Evolutionary conservation across 2,329 filamentous ascomycete genomes (phyloP).

Genomic region (Pleoardoris graminearum): DNA sequence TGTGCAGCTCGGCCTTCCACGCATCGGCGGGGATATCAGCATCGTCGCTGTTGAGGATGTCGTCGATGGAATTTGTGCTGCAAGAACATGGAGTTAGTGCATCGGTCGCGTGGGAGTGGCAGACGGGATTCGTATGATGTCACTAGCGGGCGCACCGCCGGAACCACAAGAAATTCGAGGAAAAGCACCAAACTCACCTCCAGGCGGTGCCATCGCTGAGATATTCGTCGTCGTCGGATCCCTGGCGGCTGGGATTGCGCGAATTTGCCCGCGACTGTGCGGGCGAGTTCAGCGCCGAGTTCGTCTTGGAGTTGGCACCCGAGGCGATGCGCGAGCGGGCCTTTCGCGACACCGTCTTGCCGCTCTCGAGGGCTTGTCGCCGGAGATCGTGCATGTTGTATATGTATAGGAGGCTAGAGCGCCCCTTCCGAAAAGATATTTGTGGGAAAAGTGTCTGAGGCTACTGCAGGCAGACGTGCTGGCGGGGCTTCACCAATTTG

Average conservation of each 20-base stretch:
- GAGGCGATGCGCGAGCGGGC: slow-evolving; percentile 61
- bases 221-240: slow-evolving; percentile 66
- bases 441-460: slow-evolving; percentile 10
- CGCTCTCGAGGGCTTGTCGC: slow-evolving; percentile 71
- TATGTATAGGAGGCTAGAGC: slow-evolving; percentile 9
- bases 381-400: slow-evolving; percentile 62
- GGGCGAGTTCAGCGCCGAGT: slow-evolving; percentile 62
- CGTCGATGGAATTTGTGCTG: slow-evolving; percentile 69
- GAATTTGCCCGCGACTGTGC: slow-evolving; percentile 55
- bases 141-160: slow-evolving; percentile 19
- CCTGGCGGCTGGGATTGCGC: slow-evolving; percentile 62
- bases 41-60: slow-evolving; percentile 58
- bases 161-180: slow-evolving; percentile 14
- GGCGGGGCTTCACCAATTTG: slow-evolving; percentile 21
- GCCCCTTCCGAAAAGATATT: slow-evolving; percentile 1
- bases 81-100: slow-evolving; percentile 25
- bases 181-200: slow-evolving; percentile 50
- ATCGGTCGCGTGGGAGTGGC: slow-evolving; percentile 15
- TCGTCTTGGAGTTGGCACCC: slow-evolving; percentile 61
- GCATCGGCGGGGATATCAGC: slow-evolving; percentile 53
- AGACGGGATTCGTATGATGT: slow-evolving; percentile 31
- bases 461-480: slow-evolving; percentile 23
- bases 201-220: slow-evolving; percentile 63
- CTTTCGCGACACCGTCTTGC: slow-evolving; percentile 73
- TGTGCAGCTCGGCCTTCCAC: slow-evolving; percentile 65